Evolutionary conservation across 2,329 filamentous ascomycete genomes (phyloP).

Genomic region (Claviceps sp.): DNA sequence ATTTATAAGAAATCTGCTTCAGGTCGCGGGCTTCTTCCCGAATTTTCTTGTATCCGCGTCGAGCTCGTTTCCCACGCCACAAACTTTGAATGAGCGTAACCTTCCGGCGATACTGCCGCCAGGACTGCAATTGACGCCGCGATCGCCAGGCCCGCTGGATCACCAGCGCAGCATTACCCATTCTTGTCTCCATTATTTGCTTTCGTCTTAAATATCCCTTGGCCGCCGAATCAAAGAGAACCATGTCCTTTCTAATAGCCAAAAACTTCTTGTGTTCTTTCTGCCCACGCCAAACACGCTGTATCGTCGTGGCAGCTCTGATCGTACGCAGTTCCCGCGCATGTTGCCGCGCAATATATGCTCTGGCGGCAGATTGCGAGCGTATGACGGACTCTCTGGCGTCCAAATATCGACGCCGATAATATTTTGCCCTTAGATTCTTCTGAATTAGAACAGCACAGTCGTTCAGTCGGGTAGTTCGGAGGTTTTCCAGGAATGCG

Average conservation of each 20-base stretch:
- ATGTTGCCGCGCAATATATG: conserved; percentile 60
- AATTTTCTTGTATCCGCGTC: conserved; percentile 74
- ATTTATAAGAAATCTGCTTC: conserved; percentile 98
- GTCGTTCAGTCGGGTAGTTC: conserved; percentile 79
- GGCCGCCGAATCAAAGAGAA: conserved; percentile 76
- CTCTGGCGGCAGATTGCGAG: conserved; percentile 67
- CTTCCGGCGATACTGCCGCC: conserved; percentile 83
- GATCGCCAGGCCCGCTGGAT: conserved; percentile 88
- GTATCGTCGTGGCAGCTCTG: conserved; percentile 86
- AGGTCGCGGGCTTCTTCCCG: conserved; percentile 94
- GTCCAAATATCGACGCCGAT: conserved; percentile 79
- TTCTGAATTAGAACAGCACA: conserved; percentile 98
- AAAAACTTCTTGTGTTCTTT: conserved; percentile 76
- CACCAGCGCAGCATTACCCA: conserved; percentile 78
- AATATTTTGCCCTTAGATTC: conserved; percentile 91
- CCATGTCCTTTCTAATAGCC: conserved; percentile 66
- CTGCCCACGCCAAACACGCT: conserved; percentile 85
- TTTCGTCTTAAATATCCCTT: conserved; percentile 87
- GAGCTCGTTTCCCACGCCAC: conserved; percentile 75
- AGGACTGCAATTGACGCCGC: conserved; percentile 61
- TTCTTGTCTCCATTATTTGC: conserved; percentile 83
- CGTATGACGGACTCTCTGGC: conserved; percentile 68
- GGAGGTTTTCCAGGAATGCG: conserved; percentile 87
- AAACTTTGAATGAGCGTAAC: conserved; percentile 81
- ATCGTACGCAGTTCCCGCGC: conserved; percentile 70